These are phyloP conservation scores for Lentinula raphanica DNA, from an alignment of 768 basidiomycete species.

Conservation along the genomic window DNA sequence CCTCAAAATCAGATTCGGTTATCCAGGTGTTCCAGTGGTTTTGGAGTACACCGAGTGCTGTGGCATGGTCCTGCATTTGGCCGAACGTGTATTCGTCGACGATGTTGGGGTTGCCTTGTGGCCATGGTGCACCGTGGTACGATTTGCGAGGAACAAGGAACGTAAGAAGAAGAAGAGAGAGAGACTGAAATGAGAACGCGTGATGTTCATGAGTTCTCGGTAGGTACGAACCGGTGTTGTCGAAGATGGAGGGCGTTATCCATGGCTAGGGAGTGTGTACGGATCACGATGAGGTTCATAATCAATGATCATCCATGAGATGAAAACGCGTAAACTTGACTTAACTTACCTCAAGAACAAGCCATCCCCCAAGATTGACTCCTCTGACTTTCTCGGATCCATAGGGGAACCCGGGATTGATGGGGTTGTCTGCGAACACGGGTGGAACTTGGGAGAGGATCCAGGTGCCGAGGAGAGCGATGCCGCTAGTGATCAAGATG, in stretches of 20 bases:
- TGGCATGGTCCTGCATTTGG: conserved; percentile 35
- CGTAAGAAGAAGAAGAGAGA: not conserved
- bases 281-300: not conserved
- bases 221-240: conserved; percentile 37
- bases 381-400: conserved; percentile 73
- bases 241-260: conserved; percentile 74
- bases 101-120: conserved; percentile 37
- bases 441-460: not conserved
- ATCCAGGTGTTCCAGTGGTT: conserved; percentile 64
- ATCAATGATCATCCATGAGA: not conserved
- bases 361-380: conserved; percentile 71
- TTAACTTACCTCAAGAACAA: conserved; percentile 43
- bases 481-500: conserved; percentile 8
- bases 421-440: conserved; percentile 11
- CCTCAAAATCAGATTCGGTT: conserved; percentile 63
- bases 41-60: conserved; percentile 39
- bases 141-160: not conserved
- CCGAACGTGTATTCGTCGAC: conserved; percentile 64
- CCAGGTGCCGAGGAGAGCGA: conserved; percentile 18
- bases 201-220: not conserved
- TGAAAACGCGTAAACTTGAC: no score
- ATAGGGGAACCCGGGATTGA: conserved; percentile 63
- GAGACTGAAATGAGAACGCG: no score
- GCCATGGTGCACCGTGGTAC: not conserved
- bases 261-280: conserved; percentile 46